phyloP scores from a whole-genome alignment of 2,329 filamentous ascomycete genomes.

The Fusarium piperis region DNA sequence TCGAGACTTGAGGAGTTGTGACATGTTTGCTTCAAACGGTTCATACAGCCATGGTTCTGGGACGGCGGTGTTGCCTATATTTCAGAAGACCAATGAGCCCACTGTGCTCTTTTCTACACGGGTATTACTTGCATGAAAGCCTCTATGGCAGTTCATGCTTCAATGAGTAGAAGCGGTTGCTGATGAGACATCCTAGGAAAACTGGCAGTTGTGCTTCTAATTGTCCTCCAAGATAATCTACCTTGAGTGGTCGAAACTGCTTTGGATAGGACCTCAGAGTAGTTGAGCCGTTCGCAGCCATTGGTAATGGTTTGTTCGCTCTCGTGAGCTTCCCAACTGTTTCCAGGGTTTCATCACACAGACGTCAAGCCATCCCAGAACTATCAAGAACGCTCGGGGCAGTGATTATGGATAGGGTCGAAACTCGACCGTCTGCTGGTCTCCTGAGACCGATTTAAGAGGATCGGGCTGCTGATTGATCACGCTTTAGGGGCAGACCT shows the following conservation, averaged over 20 bases:
- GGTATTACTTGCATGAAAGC: not conserved
- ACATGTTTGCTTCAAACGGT: not conserved
- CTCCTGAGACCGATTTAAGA: not conserved
- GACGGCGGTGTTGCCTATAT: not conserved
- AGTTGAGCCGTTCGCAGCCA: not conserved
- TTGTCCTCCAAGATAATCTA: not conserved
- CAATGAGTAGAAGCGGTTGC: not conserved
- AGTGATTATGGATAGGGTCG: not conserved
- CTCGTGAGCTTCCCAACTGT: not conserved
- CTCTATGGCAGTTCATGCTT: not conserved
- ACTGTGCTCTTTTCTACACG: not conserved
- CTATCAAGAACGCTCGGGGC: not conserved
- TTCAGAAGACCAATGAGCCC: not conserved
- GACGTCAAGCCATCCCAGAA: not conserved
- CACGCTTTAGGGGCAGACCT: not conserved
- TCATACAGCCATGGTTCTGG: not conserved
- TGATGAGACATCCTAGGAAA: not conserved
- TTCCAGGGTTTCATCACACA: not conserved
- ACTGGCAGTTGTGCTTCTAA: not conserved
- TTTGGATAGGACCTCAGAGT: not conserved
- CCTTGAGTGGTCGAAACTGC: not conserved
- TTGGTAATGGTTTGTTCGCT: not conserved
- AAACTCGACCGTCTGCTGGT: not conserved
- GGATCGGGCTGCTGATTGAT: accelerated
- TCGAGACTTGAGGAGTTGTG: not conserved